These are phyloP conservation scores for Camellia granthamiana DNA, from an alignment of 148 eudicot species.

Conservation along the genomic window DNA sequence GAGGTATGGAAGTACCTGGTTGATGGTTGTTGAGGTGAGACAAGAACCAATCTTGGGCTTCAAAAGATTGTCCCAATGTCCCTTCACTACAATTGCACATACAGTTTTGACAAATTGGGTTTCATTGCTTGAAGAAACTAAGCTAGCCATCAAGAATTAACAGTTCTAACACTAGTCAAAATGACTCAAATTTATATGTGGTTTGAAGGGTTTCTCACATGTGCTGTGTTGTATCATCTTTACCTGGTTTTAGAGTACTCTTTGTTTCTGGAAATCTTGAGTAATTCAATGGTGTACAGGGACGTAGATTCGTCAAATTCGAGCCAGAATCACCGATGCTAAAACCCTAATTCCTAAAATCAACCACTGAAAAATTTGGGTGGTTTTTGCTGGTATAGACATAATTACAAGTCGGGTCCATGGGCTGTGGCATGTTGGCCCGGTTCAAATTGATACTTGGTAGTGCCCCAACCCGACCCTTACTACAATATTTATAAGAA, in stretches of 20 bases:
- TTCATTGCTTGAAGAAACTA: conserved; percentile 33
- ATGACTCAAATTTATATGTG: background rate
- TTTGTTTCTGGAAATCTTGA: background rate
- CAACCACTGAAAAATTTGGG: background rate
- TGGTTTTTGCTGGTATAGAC: too few relatives aligned
- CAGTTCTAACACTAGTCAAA: background rate
- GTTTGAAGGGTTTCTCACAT: background rate
- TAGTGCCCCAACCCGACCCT: too few relatives aligned
- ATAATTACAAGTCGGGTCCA: too few relatives aligned
- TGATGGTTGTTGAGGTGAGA: conserved; percentile 52
- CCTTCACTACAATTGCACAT: conserved; percentile 52
- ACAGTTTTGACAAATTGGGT: conserved; percentile 41
- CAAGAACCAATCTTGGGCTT: conserved; percentile 53
- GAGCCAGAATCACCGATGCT: background rate
- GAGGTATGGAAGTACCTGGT: conserved; percentile 34
- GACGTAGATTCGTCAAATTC: background rate
- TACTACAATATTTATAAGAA: too few relatives aligned
- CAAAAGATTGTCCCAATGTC: conserved; percentile 57
- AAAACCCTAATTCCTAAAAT: conserved; percentile 1
- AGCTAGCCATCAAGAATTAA: conserved; percentile 28
- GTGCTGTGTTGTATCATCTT: background rate
- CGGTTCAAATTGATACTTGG: too few relatives aligned
- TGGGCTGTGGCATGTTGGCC: too few relatives aligned
- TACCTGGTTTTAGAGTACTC: background rate
- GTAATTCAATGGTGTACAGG: background rate